These are phyloP conservation scores for Fusarium robinianum DNA, from an alignment of 2,329 filamentous ascomycete species.

Conservation along the genomic window DNA sequence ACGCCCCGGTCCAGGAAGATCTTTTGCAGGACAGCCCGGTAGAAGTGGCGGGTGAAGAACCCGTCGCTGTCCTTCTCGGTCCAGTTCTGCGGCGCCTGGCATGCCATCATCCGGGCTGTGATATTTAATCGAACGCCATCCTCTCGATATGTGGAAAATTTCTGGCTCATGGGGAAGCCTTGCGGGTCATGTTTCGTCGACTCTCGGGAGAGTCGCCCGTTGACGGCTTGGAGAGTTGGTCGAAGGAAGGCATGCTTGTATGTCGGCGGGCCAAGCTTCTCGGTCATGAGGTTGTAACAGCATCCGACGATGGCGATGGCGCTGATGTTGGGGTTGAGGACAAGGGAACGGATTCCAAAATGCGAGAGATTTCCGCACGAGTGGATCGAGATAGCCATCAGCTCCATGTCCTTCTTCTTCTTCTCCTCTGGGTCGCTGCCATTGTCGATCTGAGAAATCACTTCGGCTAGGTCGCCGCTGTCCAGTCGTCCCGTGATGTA, in stretches of 20 bases:
- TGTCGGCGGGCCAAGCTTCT: conserved; percentile 82
- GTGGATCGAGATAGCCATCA: conserved; percentile 94
- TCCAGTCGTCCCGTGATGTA: conserved; percentile 77
- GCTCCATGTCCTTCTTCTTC: conserved; percentile 47
- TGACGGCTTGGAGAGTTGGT: conserved; percentile 67
- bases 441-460: conserved; percentile 64
- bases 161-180: conserved; percentile 89
- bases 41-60: conserved; percentile 95
- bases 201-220: conserved; percentile 70
- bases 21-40: conserved; percentile 84
- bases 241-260: conserved; percentile 82
- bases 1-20: conserved; percentile 88
- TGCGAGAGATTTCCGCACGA: conserved; percentile 98
- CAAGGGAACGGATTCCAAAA: conserved; percentile 83
- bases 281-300: conserved; percentile 96
- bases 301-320: conserved; percentile 97
- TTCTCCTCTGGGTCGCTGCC: conserved; percentile 24
- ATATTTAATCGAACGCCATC: conserved; percentile 85
- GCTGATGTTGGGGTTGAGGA: conserved; percentile 80
- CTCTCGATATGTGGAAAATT: conserved; percentile 61
- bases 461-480: conserved; percentile 70
- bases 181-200: conserved; percentile 79
- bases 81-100: conserved; percentile 95
- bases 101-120: conserved; percentile 97
- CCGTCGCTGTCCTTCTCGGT: conserved; percentile 75